Conservation (phyloP, 306 rosid species). For the Lupinus albus region DNA sequence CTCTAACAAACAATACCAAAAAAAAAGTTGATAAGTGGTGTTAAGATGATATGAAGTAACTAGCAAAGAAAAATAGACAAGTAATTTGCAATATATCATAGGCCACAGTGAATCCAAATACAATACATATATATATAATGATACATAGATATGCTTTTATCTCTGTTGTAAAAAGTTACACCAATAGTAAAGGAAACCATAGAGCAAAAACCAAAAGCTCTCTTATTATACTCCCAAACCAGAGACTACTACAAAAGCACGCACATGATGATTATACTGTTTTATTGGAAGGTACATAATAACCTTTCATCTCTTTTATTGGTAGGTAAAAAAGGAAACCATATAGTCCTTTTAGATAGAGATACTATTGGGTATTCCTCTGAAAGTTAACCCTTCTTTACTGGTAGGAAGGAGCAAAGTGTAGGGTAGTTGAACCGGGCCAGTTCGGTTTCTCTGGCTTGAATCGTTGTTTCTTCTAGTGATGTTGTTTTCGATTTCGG, state of each 20-base stretch:
- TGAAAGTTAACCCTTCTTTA: slow-evolving; percentile 55
- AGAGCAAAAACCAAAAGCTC: neutral
- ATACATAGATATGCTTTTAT: neutral
- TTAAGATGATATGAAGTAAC: too few species aligned
- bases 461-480: neutral
- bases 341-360: slow-evolving; percentile 38
- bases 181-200: neutral
- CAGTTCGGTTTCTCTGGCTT: slow-evolving; percentile 44
- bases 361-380: slow-evolving; percentile 77
- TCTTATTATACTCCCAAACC: neutral
- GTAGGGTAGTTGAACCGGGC: slow-evolving; percentile 61
- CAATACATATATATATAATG: neutral
- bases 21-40: too few species aligned
- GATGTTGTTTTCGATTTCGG: slow-evolving; percentile 21
- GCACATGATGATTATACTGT: neutral
- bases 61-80: too few species aligned
- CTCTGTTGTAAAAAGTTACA: neutral
- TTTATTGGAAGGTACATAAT: neutral
- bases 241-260: neutral
- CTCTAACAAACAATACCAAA: too few species aligned
- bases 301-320: slow-evolving; percentile 8
- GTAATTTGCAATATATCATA: too few species aligned
- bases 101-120: neutral
- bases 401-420: slow-evolving; percentile 67
- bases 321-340: neutral